These are phyloP conservation scores for Colletotrichum sp. DNA, from an alignment of 2,329 filamentous ascomycete species.

Conservation along the genomic window DNA sequence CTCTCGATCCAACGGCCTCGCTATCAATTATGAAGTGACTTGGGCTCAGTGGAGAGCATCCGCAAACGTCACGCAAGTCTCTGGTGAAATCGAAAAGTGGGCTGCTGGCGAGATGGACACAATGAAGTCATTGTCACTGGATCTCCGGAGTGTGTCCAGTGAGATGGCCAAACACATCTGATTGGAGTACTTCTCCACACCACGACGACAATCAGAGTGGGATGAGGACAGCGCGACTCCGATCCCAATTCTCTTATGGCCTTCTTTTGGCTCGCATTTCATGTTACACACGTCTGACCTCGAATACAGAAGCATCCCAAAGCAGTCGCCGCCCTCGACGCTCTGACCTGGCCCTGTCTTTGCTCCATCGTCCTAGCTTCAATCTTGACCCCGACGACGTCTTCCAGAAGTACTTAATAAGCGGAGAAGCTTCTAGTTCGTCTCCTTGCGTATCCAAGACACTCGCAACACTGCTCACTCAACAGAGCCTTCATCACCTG, in stretches of 20 bases:
- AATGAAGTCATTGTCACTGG: not conserved
- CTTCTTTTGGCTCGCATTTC: not conserved
- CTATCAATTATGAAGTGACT: not conserved
- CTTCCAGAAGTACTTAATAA: constrained; percentile 1
- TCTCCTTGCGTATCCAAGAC: not conserved
- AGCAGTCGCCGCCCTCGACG: not conserved
- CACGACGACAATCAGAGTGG: not conserved
- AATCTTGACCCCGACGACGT: not conserved
- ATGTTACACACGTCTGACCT: not conserved
- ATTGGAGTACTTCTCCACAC: constrained; percentile 6
- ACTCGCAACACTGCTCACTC: not conserved
- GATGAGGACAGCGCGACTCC: not conserved
- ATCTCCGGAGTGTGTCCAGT: not conserved
- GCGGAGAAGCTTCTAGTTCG: constrained; percentile 13
- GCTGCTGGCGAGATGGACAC: not conserved
- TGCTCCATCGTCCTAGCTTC: not conserved
- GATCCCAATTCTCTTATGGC: not conserved
- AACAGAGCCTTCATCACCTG: not conserved
- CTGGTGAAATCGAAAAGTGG: not conserved
- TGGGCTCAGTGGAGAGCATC: not conserved
- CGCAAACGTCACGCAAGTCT: not conserved
- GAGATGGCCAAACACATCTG: not conserved
- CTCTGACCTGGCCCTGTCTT: not conserved
- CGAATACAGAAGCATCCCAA: not conserved
- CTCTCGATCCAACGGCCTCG: not conserved